These are phyloP conservation scores for Tricholoma saponaceum DNA, from an alignment of 768 basidiomycete genomes.

Conservation along the genomic window DNA sequence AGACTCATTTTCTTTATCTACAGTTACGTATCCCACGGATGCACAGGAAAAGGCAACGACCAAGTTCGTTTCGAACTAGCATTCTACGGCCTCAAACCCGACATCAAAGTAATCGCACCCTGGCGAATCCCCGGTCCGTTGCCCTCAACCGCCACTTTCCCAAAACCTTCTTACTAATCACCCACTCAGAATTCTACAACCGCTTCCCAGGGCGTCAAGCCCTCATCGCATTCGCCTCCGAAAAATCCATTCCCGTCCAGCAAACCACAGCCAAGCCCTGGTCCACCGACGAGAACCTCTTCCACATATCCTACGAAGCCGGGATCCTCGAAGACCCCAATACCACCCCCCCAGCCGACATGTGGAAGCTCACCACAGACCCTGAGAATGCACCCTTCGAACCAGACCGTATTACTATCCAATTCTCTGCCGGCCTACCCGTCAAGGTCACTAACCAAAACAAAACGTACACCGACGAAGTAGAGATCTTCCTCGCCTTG, in stretches of 20 bases:
- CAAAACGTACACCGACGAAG: conserved; percentile 80
- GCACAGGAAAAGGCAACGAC: conserved; percentile 99
- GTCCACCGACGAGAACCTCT: conserved; percentile 99
- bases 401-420: conserved; percentile 79
- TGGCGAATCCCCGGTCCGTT: conserved; percentile 89
- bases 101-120: conserved; percentile 98
- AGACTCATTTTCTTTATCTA: not conserved
- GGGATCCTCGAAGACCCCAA: conserved; percentile 98
- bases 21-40: conserved; percentile 95
- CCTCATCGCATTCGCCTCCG: conserved; percentile 83
- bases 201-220: conserved; percentile 95
- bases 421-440: conserved; percentile 85
- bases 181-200: conserved; percentile 80
- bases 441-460: conserved; percentile 62
- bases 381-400: conserved; percentile 76
- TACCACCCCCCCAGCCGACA: conserved; percentile 89
- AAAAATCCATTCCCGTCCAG: conserved; percentile 86
- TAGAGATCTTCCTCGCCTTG: conserved; percentile 89
- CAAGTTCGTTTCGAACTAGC: conserved; percentile 99
- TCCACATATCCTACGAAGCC: conserved; percentile 99
- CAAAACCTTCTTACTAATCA: not conserved
- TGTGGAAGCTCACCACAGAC: conserved; percentile 96
- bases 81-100: conserved; percentile 97
- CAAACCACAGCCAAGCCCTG: conserved; percentile 97
- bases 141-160: not conserved